Evolutionary conservation across 257 asterid genomes (phyloP).

Genomic region (Nicotiana sylvestris): DNA sequence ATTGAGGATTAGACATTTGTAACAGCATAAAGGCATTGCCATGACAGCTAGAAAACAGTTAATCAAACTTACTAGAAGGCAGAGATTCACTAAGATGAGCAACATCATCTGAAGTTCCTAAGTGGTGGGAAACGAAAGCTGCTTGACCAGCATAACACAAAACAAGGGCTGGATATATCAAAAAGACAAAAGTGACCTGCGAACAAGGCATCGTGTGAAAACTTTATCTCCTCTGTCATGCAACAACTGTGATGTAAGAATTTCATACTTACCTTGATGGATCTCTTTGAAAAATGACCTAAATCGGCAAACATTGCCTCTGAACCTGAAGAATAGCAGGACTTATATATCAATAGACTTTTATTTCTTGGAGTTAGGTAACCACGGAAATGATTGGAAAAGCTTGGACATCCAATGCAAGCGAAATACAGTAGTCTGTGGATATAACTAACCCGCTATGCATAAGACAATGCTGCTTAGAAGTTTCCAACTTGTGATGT

Average conservation of each 20-base stretch:
- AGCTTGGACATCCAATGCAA: neutral
- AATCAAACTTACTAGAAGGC: slow-evolving; percentile 55
- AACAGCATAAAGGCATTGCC: neutral
- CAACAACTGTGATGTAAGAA: neutral
- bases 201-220: neutral
- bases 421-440: neutral
- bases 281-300: slow-evolving; percentile 87
- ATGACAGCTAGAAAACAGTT: neutral
- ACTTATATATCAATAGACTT: neutral
- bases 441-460: slow-evolving; percentile 65
- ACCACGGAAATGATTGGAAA: no score
- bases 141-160: slow-evolving; percentile 92
- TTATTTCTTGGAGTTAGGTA: neutral
- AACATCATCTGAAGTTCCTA: slow-evolving; percentile 37
- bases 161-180: slow-evolving; percentile 77
- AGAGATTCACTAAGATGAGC: slow-evolving; percentile 81
- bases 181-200: slow-evolving; percentile 75
- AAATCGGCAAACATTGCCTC: slow-evolving; percentile 90
- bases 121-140: slow-evolving; percentile 53
- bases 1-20: slow-evolving; percentile 13
- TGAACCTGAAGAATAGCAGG: slow-evolving; percentile 45
- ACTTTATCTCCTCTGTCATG: neutral
- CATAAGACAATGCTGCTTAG: slow-evolving; percentile 72
- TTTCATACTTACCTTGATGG: slow-evolving; percentile 56
- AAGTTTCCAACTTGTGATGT: slow-evolving; percentile 62